Evolutionary conservation across 2,329 filamentous ascomycete species (phyloP), one percentile per base, ranked within the genome.

Genomic region (Sclerotinia borealis): DNA sequence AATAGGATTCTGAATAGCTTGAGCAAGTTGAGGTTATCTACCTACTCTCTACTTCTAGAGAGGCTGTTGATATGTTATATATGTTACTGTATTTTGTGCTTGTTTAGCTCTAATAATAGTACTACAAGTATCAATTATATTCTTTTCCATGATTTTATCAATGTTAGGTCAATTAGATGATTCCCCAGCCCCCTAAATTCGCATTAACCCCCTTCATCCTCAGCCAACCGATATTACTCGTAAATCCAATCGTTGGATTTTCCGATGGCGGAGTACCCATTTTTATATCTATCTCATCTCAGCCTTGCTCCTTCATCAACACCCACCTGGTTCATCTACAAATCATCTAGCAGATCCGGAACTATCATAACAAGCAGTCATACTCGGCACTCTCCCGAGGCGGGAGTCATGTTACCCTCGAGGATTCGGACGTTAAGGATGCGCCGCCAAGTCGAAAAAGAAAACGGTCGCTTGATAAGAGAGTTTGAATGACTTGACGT

Each of bases 181-280:
- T 27, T 48, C 31, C 41, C 56, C 56, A 55, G 48, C 59, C 50
- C 29, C 50, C 59, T 29, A 55, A 8, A 61, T 61, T 45, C 19
- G 22, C 19, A 56, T 17, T 17, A 22, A 15, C 39, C 27, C 25
- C 39, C 29, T 34, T 45, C 54, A 45, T 25, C 27, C 25, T 22
- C 37, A 61, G 29, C 37, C n/a, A 54, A 51, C n/a, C 48, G 36
- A 54, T 36, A 19, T n/a, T n/a, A n/a, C n/a, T n/a, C n/a, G n/a
- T n/a, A n/a, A n/a, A n/a, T 34, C 48, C 59, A 61, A 45, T 61
- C 59, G 9, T 54, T 36, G 9, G 29, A 61, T 55, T 61, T 13
- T 45, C 48, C 59, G 59, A 55, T 55, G 59, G 29, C 29, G 49
- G 48, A 45, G 43, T 43, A 13, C 22, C 50, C 59, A 52, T 36